Evolutionary conservation across 768 basidiomycete genomes (phyloP).

Genomic region (Mycena vitilis): DNA sequence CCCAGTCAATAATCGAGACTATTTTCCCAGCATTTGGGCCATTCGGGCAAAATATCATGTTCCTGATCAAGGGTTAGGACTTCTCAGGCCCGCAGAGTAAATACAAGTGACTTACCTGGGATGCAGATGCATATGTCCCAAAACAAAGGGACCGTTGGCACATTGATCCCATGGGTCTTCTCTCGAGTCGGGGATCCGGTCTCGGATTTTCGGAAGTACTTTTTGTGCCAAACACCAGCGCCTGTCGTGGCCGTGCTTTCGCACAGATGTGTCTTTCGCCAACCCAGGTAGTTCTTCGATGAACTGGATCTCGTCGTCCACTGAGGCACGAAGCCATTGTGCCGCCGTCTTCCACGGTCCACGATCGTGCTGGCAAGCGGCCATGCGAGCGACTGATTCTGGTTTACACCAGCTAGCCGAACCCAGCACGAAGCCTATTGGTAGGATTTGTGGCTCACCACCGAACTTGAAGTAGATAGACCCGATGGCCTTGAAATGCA

Average conservation of each 20-base stretch:
- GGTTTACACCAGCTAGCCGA: conserved; percentile 38
- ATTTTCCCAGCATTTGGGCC: conserved; percentile 37
- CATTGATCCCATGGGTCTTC: conserved; percentile 39
- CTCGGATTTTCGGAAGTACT: conserved; percentile 34
- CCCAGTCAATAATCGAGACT: conserved; percentile 40
- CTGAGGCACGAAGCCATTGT: conserved; percentile 37
- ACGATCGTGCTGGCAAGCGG: conserved; percentile 32
- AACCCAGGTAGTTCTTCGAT: conserved; percentile 35
- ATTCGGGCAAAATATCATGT: conserved; percentile 38
- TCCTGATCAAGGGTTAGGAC: conserved; percentile 24
- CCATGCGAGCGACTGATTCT: conserved; percentile 33
- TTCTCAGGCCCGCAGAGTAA: background rate
- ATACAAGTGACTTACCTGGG: conserved; percentile 32
- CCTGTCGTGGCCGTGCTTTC: conserved; percentile 11
- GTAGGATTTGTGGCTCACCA: conserved; percentile 12
- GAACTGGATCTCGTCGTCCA: conserved; percentile 38
- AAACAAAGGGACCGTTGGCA: conserved; percentile 37
- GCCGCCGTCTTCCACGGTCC: conserved; percentile 38
- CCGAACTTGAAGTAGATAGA: conserved; percentile 41
- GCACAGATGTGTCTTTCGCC: conserved; percentile 31
- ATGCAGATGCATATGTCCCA: conserved; percentile 39
- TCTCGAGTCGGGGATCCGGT: conserved; percentile 30
- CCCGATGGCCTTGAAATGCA: conserved; percentile 40
- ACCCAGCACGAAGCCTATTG: conserved; percentile 36
- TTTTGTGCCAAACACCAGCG: conserved; percentile 28